Evolutionary conservation across 306 rosid species (phyloP), one percentile per base, ranked within the genome.

Genomic region (Pyrus pyrifolia): DNA sequence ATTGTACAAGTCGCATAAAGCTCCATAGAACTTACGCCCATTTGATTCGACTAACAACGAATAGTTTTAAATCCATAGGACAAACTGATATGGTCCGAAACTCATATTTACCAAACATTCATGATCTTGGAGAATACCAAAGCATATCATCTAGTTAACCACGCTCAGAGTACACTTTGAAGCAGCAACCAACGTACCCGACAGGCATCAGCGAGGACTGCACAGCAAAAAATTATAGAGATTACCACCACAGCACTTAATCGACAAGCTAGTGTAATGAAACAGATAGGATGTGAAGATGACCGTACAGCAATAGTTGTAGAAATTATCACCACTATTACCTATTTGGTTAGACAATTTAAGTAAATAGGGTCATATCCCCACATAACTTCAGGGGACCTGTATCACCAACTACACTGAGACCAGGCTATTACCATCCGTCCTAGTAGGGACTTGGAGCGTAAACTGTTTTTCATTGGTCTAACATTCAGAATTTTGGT

Each of bases 121-220:
- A 22, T 29, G 4, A 72, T 68, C 65, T 53, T 31, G 60, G 19
- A 49, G 17, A 74, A 55, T 64, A 40, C 60, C 2, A 55, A 68
- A 62, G 53, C 65, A 62, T 25, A 78, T 33, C 57, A 11, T 64
- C 82, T 19, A 33, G 53, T 21, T 38, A 21, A 51, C 42, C 13
- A 18, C 17, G 33, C 74, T 57, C 71, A 23, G 18, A 46, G 11
- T 35, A 9, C 33, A 42, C 42, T 45, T n/a, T 14, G 23, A 62
- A 73, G 81, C 31, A 70, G 73, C 76, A 73, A 44, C 52, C 63
- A 76, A 38, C 65, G 27, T 44, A 58, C 57, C 53, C 23, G 59
- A 7, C 23, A 30, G 23, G 30, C 61, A 79, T 90, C 92, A 88
- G 81, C 88, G 84, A 38, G 95, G 89, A 76, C 95, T 90, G 87